Conservation (phyloP, 2,329 filamentous ascomycete species). For the Aspergillus awamori region DNA sequence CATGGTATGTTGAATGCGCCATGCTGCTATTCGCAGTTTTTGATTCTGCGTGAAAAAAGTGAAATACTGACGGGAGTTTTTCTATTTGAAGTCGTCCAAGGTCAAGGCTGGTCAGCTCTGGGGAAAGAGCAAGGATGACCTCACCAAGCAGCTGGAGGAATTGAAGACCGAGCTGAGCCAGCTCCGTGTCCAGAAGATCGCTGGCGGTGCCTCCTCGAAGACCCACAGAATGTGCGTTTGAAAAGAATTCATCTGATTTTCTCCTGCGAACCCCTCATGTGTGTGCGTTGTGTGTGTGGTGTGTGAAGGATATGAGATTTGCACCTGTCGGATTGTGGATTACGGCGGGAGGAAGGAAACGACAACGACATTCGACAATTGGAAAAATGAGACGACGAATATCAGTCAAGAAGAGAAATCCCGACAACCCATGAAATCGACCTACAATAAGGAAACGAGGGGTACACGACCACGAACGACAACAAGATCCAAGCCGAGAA, state of each 20-base stretch:
- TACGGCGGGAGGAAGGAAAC: background rate
- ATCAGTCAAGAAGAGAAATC: background rate
- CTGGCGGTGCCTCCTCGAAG: conserved; percentile 88
- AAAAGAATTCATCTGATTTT: conserved; percentile 11
- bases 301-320: conserved; percentile 9
- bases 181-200: conserved; percentile 98
- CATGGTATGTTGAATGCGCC: conserved; percentile 43
- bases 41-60: background rate
- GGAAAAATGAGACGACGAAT: background rate
- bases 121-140: conserved; percentile 99
- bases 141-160: conserved; percentile 91
- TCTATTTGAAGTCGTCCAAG: conserved; percentile 61
- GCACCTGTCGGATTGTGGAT: background rate
- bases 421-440: background rate
- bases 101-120: conserved; percentile 97
- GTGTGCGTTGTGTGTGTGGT: too few species aligned
- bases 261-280: conserved; percentile 17
- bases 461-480: conserved; percentile 10
- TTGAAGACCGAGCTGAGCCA: conserved; percentile 95
- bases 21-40: conserved; percentile 8
- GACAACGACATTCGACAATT: background rate
- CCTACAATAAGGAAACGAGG: background rate
- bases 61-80: conserved; percentile 26
- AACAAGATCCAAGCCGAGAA: background rate
- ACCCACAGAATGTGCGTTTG: conserved; percentile 89